Evolutionary conservation across 2,329 filamentous ascomycete species (phyloP), one percentile per base, ranked within the genome.

Genomic region (Sporothrix variecibatus): DNA sequence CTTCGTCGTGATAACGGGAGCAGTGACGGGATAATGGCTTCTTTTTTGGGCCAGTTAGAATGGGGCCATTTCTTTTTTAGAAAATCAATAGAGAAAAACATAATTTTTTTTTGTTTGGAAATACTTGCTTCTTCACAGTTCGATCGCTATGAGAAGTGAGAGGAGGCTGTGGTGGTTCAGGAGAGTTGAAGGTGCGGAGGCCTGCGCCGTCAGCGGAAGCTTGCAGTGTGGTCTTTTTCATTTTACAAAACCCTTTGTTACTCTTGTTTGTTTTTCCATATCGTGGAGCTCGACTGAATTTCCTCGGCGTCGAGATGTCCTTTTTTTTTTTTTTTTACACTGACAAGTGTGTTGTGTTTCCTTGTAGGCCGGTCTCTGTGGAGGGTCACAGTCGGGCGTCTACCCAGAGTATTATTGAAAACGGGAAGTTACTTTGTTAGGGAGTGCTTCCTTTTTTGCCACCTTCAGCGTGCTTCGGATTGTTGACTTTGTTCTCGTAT

Each of bases 21-120:
- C 9, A 38, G 60, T 11, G 11, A 43, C 8, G 58, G 58, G 34
- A 23, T 2, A 20, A 34, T 34, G 34, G 34, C 34, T 34, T 34
- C n/a, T n/a, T 34, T 6, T 65, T 65, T 43, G n/a, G 60, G 60
- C 60, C n/a, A 23, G 34, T 34, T 65, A 43, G 62, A 46, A 46
- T 28, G 46, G 38, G 38, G 62, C 38, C 5, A 20, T 43, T 67
- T 38, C 6, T 38, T 38, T 62, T 23, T 20, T 67, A 46, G 38
- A 67, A 67, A 46, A 67, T 20, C 62, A 20, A 67, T 67, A 67
- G 38, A 67, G 62, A 46, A 67, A 65, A 67, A 23, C 5, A 17
- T 1, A 3, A 38, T 43, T 28, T 17, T 23, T 67, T 28, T 46
- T 67, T 28, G 11, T 56, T 28, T 56, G 23, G 23, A 8, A 40